Conservation (phyloP, 768 basidiomycete genomes). For the Goffeauzyma gilvescens region DNA sequence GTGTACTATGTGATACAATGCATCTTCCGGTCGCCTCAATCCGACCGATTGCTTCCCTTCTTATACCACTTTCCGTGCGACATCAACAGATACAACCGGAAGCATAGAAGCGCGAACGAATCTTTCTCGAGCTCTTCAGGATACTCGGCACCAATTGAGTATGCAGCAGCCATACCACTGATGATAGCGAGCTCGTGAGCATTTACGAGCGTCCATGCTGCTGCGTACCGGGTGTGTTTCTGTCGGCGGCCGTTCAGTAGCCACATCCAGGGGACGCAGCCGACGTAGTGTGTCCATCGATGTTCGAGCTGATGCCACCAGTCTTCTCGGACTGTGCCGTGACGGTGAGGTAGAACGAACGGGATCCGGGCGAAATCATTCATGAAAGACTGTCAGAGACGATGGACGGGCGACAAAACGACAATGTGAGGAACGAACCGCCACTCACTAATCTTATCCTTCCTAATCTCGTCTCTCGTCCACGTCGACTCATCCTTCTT, state of each 20-base stretch:
- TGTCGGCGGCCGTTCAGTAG: slow-evolving; percentile 27
- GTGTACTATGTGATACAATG: too few relatives aligned
- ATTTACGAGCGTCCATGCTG: slow-evolving; percentile 35
- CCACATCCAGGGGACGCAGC: slow-evolving; percentile 33
- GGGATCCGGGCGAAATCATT: too few relatives aligned
- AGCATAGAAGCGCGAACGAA: slow-evolving; percentile 31
- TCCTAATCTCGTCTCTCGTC: slow-evolving; percentile 32
- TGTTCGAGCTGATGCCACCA: slow-evolving; percentile 33
- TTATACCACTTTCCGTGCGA: slow-evolving; percentile 27
- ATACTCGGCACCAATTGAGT: slow-evolving; percentile 33
- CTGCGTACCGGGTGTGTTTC: slow-evolving; percentile 31
- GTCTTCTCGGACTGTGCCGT: slow-evolving; percentile 30
- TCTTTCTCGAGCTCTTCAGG: slow-evolving; percentile 33
- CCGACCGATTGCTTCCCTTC: slow-evolving; percentile 16
- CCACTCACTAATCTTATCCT: slow-evolving; percentile 32
- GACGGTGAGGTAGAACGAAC: not conserved
- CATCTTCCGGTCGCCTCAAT: too few relatives aligned
- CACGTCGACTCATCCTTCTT: slow-evolving; percentile 33
- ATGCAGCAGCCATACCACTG: slow-evolving; percentile 33
- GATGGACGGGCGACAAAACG: too few relatives aligned
- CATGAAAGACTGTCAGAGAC: too few relatives aligned
- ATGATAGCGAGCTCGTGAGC: slow-evolving; percentile 33
- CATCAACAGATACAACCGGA: slow-evolving; percentile 29
- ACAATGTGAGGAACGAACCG: not conserved
- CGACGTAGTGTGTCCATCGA: slow-evolving; percentile 22